Conservation (phyloP, 305 asterid species). For the Lippia alba region DNA sequence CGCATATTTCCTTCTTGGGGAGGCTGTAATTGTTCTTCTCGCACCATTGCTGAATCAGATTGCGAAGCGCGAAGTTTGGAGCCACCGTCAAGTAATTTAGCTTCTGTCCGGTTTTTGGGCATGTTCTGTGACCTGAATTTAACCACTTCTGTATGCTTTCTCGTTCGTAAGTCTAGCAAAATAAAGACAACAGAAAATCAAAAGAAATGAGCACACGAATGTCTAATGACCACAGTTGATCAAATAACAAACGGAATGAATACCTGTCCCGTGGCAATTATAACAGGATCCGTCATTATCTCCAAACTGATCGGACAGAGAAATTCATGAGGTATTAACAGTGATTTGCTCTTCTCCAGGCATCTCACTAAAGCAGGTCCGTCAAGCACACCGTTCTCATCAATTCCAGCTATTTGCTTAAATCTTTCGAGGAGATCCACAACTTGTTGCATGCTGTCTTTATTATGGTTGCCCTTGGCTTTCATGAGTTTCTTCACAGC, state of each 20-base stretch:
- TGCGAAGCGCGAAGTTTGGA: constrained; percentile 65
- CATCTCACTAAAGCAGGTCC: constrained; percentile 38
- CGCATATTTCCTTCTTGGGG: constrained; percentile 50
- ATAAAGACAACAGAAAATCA: constrained; percentile 3
- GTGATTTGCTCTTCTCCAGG: constrained; percentile 54
- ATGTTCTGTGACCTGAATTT: constrained; percentile 58
- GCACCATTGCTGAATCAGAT: constrained; percentile 64
- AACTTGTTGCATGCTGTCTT: constrained; percentile 44
- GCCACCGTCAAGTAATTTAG: constrained; percentile 56
- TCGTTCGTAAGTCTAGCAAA: constrained; percentile 56
- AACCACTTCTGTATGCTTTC: constrained; percentile 69
- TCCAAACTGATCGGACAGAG: constrained; percentile 68
- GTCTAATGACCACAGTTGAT: neutral
- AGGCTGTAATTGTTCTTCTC: constrained; percentile 53
- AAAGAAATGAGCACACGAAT: neutral
- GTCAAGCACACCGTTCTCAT: constrained; percentile 49
- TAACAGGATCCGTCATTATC: constrained; percentile 72
- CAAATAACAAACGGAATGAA: constrained; percentile 1
- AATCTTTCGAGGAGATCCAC: constrained; percentile 49
- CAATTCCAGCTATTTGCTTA: constrained; percentile 57
- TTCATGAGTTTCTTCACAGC: constrained; percentile 54
- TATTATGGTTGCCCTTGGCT: constrained; percentile 30
- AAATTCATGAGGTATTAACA: constrained; percentile 59
- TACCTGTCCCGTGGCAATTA: constrained; percentile 73
- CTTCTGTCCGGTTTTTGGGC: constrained; percentile 68